Conservation (phyloP, 108 stramenopile genomes). For the Aurantiochytrium sp. region DNA sequence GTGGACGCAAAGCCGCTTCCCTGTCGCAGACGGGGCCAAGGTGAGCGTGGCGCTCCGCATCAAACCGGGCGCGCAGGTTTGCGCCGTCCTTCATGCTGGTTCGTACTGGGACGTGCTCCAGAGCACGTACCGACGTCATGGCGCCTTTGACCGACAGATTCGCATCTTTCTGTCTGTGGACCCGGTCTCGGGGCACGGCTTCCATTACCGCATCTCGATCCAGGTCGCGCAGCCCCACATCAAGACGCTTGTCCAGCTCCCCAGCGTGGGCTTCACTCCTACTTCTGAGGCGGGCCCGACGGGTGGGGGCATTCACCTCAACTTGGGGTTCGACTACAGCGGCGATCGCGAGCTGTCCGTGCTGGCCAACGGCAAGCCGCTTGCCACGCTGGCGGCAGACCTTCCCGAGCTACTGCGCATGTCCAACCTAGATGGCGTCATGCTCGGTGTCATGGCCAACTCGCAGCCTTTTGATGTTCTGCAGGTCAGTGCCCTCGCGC, state of each 20-base stretch:
- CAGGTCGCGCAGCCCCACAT: neutral
- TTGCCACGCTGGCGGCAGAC: neutral
- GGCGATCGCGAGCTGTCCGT: neutral
- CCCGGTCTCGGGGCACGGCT: neutral
- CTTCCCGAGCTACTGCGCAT: neutral
- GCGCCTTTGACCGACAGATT: neutral
- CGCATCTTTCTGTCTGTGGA: neutral
- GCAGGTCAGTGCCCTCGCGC: neutral
- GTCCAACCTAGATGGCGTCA: neutral
- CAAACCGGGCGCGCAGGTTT: neutral
- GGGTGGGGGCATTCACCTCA: neutral
- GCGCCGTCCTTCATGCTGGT: neutral
- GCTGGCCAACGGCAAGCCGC: neutral
- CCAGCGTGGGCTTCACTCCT: neutral
- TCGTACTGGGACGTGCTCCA: neutral
- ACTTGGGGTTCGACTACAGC: neutral
- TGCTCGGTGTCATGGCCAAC: neutral
- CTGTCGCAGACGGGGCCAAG: neutral
- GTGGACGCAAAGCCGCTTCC: neutral
- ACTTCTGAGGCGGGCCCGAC: neutral
- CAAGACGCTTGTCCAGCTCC: neutral
- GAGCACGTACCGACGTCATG: neutral
- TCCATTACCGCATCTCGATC: neutral
- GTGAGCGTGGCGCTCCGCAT: neutral
- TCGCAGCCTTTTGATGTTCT: neutral